Evolutionary conservation across 306 rosid species (phyloP), one percentile per base, ranked within the genome.

Genomic region (Myrica gale): DNA sequence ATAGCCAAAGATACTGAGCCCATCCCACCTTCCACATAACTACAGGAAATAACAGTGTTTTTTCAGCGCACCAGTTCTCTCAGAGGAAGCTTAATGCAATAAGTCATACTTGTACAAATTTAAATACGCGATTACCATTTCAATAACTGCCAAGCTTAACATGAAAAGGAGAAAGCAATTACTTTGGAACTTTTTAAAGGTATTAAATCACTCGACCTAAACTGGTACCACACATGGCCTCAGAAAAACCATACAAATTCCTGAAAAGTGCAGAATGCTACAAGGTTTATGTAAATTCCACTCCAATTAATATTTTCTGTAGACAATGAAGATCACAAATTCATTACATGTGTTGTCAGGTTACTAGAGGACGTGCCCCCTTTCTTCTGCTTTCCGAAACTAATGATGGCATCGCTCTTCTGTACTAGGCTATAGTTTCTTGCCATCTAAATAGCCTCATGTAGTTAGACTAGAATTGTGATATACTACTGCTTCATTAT

Each of bases 1-100:
- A 95, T 90, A 71, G 99, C 97, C 82, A 71, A 73, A 77, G 99
- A 95, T 83, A 95, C 88, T 57, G 99, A 89, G 65, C 99, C 99
- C 99, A 95, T 95, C 82, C 99, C 99, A 79, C 99, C 99, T 89
- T 95, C 99, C 74, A 92, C 99, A 73, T 90, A 84, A 68, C 99
- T 95, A 71, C 72, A 76, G 53, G 48, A 74, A 85, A 85, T 1
- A 61, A 69, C 56, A 68, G 76, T 26, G 76, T 10, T 48, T 15
- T 43, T 58, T 41, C 17, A n/a, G 5, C 12, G 52, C 60, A 62
- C 44, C 68, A 0, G 46, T 62, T 2, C 69, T 63, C 21, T 67
- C 51, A 23, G 48, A 46, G 50, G 56, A 9, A 65, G 60, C 21
- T 7, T 62, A 39, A 13, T 6, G 69, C 20, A 63, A 63, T 1